Percentiles rank a stretch among this genome's conserved stretches.
Evolutionary conservation across 192 early-diverging fungal genomes (phyloP).

Genomic region (Tieghemiomyces parasiticus): DNA sequence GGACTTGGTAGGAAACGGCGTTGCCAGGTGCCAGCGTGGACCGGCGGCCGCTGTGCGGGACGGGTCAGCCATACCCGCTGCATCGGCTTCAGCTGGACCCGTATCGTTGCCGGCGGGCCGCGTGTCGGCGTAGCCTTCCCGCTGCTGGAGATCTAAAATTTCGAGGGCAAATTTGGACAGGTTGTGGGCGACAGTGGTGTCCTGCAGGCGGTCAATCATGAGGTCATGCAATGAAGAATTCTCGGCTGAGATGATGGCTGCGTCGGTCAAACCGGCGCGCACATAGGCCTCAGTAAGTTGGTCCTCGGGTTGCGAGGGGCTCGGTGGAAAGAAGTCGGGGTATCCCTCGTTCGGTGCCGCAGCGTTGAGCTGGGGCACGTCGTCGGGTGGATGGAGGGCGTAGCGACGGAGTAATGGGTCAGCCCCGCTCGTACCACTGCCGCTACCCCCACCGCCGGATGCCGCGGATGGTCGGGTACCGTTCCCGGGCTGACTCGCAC

Average conservation of each 20-base stretch:
- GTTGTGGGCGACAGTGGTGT: conserved; percentile 21
- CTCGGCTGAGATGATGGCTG: conserved; percentile 24
- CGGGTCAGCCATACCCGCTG: background rate
- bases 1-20: conserved; percentile 1
- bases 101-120: background rate
- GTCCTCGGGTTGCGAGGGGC: conserved; percentile 24
- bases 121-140: conserved; percentile 12
- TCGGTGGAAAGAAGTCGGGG: conserved; percentile 42
- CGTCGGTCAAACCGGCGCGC: conserved; percentile 46
- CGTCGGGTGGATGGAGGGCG: conserved; percentile 18
- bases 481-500: too few species aligned
- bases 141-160: conserved; percentile 18
- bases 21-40: conserved; percentile 9
- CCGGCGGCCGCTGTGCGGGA: background rate
- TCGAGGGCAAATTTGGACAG: conserved; percentile 24
- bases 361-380: conserved; percentile 20
- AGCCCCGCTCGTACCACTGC: too few species aligned
- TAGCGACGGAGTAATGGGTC: conserved; percentile 13
- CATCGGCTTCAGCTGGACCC: too few species aligned
- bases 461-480: too few species aligned
- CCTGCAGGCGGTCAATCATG: conserved; percentile 23
- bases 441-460: too few species aligned
- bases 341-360: conserved; percentile 16
- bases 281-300: conserved; percentile 41
- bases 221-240: conserved; percentile 19